These are phyloP conservation scores for Cenococcum geophilum DNA, from an alignment of 495 filamentous ascomycete species.

Conservation along the genomic window DNA sequence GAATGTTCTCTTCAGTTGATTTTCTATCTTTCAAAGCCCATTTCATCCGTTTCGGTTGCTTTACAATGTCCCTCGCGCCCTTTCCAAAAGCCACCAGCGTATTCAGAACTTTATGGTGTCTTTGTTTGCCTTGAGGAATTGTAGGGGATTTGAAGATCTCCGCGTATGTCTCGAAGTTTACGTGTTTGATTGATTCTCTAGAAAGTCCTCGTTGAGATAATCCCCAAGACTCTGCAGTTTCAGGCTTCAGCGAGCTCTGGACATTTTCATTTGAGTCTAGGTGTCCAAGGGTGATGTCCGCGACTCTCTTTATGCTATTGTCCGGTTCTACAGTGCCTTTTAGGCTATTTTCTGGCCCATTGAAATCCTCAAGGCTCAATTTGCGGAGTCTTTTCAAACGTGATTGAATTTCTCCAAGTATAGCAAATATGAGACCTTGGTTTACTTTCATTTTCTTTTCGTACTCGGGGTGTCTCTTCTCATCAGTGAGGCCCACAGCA, in stretches of 20 bases:
- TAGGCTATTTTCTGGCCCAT: neutral
- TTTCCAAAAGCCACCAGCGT: neutral
- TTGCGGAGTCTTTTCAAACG: neutral
- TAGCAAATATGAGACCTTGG: neutral
- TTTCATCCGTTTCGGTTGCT: slow-evolving; percentile 5
- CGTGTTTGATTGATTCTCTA: neutral
- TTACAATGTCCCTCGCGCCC: neutral
- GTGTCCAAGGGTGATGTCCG: neutral
- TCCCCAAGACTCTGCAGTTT: neutral
- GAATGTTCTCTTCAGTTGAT: neutral
- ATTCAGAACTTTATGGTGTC: neutral
- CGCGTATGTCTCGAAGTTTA: neutral
- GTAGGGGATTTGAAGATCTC: neutral
- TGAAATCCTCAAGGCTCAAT: neutral
- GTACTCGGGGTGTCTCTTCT: slow-evolving; percentile 2
- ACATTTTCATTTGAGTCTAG: neutral
- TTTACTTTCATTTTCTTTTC: neutral
- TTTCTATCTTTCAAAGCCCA: slow-evolving; percentile 5
- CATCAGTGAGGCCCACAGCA: neutral
- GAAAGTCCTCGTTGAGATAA: neutral
- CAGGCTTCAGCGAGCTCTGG: neutral
- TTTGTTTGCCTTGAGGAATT: neutral
- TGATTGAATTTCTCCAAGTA: slow-evolving; percentile 2
- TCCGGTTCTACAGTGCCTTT: neutral
- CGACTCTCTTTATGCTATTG: neutral